These are phyloP conservation scores for Gaultheria prostrata DNA, from an alignment of 148 eudicot genomes.

Conservation along the genomic window DNA sequence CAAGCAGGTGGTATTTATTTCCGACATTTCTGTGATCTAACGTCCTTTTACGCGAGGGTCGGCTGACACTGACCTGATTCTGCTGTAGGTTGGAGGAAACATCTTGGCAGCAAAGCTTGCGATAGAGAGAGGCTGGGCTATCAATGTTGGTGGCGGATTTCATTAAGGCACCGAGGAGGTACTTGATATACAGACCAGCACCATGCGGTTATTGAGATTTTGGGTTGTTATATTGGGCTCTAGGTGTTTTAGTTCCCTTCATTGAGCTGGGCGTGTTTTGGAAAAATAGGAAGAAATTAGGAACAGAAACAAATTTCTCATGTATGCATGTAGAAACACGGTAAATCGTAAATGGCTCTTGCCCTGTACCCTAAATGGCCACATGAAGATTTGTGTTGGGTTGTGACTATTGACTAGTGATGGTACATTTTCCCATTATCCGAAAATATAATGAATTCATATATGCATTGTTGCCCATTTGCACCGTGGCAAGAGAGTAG, in stretches of 20 bases:
- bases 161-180: background rate
- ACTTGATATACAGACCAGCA: background rate
- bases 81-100: constrained; percentile 78
- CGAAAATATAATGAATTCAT: too few relatives aligned
- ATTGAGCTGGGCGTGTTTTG: background rate
- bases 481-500: too few relatives aligned
- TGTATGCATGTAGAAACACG: background rate
- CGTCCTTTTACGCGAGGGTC: background rate
- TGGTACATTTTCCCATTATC: too few relatives aligned
- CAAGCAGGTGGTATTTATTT: constrained; percentile 58
- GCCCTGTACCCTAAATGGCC: too few relatives aligned
- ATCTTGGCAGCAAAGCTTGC: constrained; percentile 91
- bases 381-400: too few relatives aligned
- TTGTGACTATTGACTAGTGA: too few relatives aligned
- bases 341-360: too few relatives aligned
- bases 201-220: background rate
- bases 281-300: background rate
- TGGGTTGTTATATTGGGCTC: background rate
- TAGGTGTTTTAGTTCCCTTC: background rate
- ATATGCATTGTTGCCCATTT: too few relatives aligned
- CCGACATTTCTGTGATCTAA: background rate
- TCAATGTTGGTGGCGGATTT: too few relatives aligned
- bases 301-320: background rate
- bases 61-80: constrained; percentile 2
- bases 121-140: constrained; percentile 86